Evolutionary conservation across 1,284 basidiomycete genomes (phyloP), one percentile per base, ranked within the genome.

Genomic region (Termitomyces sp.): DNA sequence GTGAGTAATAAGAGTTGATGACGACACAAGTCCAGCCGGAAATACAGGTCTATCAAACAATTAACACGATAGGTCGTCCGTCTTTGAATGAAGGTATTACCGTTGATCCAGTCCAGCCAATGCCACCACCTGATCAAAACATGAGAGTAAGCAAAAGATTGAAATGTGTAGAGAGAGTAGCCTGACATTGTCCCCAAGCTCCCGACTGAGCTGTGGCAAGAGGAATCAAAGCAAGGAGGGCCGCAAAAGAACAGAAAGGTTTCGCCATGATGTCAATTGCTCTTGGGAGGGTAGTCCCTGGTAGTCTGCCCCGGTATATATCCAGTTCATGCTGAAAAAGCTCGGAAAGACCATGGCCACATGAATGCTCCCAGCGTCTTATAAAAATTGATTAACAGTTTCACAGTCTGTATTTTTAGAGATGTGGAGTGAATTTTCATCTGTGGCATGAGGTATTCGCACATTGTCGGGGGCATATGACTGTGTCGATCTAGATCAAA

Each of bases 131-230:
- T 69, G 18, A 30, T 34, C n/a, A 28, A 39, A 34, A 14, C 34
- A 53, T 33, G 11, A 49, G 31, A 33, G 24, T n/a, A 46, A 8
- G 21, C 5, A 34, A 47, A 18, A 31, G 13, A 28, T 31, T 26
- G 30, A 33, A 30, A 13, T n/a, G 10, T 8, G n/a, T 6, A 10
- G 26, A 24, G 7, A 40, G 19, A 14, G 41, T 46, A 21, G 30
- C 54, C 65, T 34, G 56, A 72, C 71, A 72, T 58, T 72, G 70
- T 14, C 62, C 65, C 57, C 61, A 72, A n/a, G 61, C 61, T 7
- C 47, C 57, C 8, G 67, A 65, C 47, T 71, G 69, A 16, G 69
- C 68, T 10, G 62, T 58, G 11, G 60, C 62, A 19, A 67, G 38
- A 16, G 62, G 57, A 30, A 67, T 55, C 2, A 68, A 51, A 34